Evolutionary conservation across 768 basidiomycete species (phyloP).

Genomic region (Sutorius australiensis): DNA sequence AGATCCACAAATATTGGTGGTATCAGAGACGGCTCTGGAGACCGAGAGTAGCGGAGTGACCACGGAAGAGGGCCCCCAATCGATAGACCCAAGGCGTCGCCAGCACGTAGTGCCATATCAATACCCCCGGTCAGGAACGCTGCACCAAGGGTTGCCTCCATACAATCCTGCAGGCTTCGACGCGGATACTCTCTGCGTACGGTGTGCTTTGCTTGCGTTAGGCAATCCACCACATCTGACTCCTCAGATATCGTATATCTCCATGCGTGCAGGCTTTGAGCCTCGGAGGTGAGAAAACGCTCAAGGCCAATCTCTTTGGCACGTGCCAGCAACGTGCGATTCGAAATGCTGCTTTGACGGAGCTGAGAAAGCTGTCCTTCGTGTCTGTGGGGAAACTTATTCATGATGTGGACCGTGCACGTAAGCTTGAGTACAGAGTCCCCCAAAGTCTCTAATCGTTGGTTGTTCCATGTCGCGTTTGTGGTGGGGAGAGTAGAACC

Average conservation of each 20-base stretch:
- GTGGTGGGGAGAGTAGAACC: constrained; percentile 74
- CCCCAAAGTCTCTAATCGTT: constrained; percentile 83
- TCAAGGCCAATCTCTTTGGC: constrained; percentile 65
- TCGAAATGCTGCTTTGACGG: constrained; percentile 63
- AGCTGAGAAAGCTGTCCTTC: constrained; percentile 78
- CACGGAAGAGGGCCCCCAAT: constrained; percentile 73
- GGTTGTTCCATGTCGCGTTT: constrained; percentile 66
- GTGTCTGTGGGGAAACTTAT: constrained; percentile 69
- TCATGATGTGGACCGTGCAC: constrained; percentile 72
- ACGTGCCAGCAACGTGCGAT: constrained; percentile 63
- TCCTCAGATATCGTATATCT: constrained; percentile 42
- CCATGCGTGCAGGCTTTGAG: constrained; percentile 54
- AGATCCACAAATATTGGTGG: constrained; percentile 50
- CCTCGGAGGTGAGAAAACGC: constrained; percentile 59
- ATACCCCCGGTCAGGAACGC: constrained; percentile 73
- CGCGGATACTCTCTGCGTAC: constrained; percentile 54
- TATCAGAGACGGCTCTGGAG: constrained; percentile 31
- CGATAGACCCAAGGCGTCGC: constrained; percentile 60
- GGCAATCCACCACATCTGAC: constrained; percentile 33
- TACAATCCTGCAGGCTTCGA: constrained; percentile 79
- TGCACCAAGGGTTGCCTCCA: constrained; percentile 83
- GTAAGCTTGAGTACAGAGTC: constrained; percentile 79
- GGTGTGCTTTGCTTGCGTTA: constrained; percentile 24
- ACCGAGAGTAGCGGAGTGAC: constrained; percentile 50
- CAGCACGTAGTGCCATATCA: constrained; percentile 59